These are phyloP conservation scores for Leucoagaricus sp. DNA, from an alignment of 1,284 basidiomycete species.

Conservation along the genomic window DNA sequence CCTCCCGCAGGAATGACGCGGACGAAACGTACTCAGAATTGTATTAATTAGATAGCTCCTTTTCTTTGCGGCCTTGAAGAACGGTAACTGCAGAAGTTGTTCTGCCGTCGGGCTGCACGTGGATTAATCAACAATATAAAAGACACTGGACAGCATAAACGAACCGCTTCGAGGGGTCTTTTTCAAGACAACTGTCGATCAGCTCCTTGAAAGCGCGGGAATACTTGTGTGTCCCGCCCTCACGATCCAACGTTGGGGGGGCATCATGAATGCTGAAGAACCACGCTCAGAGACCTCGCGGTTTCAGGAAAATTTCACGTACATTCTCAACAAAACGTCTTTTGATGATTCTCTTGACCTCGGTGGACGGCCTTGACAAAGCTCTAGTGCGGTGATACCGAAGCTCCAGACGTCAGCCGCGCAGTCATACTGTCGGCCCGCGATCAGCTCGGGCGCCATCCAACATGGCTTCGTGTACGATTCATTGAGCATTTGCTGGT, in stretches of 20 bases:
- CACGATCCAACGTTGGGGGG: conserved; percentile 73
- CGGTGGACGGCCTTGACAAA: conserved; percentile 83
- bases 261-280: conserved; percentile 62
- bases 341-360: conserved; percentile 76
- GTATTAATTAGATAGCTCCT: conserved; percentile 72
- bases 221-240: conserved; percentile 75
- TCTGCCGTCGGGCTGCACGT: conserved; percentile 63
- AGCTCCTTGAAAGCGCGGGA: conserved; percentile 82
- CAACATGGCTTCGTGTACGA: conserved; percentile 72
- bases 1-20: background rate
- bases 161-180: conserved; percentile 78
- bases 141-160: conserved; percentile 5
- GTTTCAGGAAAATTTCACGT: conserved; percentile 24
- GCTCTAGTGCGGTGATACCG: conserved; percentile 86
- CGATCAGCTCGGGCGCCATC: conserved; percentile 93
- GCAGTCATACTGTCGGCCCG: conserved; percentile 80
- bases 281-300: conserved; percentile 22
- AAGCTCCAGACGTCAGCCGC: conserved; percentile 93
- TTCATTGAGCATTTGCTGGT: conserved; percentile 4
- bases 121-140: background rate
- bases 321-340: conserved; percentile 77
- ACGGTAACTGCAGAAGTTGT: conserved; percentile 76
- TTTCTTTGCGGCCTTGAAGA: conserved; percentile 79
- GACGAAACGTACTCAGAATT: conserved; percentile 57
- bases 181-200: conserved; percentile 78